Evolutionary conservation across 2,329 filamentous ascomycete genomes (phyloP), one percentile per base, ranked within the genome.

Genomic region (Ampelomyces quisqualis): DNA sequence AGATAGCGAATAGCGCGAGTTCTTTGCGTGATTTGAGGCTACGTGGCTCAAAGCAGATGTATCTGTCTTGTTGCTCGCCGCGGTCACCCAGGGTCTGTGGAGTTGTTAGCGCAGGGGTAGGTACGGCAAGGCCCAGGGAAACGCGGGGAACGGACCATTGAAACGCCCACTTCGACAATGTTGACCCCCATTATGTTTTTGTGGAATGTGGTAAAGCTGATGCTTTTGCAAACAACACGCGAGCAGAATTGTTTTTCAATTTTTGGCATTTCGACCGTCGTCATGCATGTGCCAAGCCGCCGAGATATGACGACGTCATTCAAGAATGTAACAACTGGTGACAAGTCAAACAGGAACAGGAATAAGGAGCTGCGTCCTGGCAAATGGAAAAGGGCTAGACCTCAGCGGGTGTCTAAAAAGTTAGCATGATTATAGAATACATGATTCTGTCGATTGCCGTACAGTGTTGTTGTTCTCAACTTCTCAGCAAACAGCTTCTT

Each of bases 21-120:
- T 58, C 43, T 30, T 58, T 57, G n/a, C 52, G 45, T 8, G 56
- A 53, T 13, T 49, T 53, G 2, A 60, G 18, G 4, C 41, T 38
- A 28, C 55, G 53, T 9, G 55, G 49, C 20, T 38, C 28, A 18
- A 58, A 35, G 4, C 42, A 42, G 7, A 53, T 49, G 29, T 53
- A 57, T 13, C 56, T 44, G 41, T 60, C 56, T 37, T 60, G 55
- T 22, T 60, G 56, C 21, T 55, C 42, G 23, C 45, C 42, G 14
- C 56, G 49, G 18, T 47, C 51, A 14, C 56, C 56, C 19, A 51
- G 45, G 24, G 55, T 49, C 56, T 60, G 45, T 43, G 43, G 11
- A 40, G 40, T 36, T 30, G 34, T 59, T 50, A 56, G 54, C 49
- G 43, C 40, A 7, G 19, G 33, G 32, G 34, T 38, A 15, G 15